Base-by-base conservation (phyloP, 148 eudicot species). In the Tetragonia tetragonoides region DNA sequence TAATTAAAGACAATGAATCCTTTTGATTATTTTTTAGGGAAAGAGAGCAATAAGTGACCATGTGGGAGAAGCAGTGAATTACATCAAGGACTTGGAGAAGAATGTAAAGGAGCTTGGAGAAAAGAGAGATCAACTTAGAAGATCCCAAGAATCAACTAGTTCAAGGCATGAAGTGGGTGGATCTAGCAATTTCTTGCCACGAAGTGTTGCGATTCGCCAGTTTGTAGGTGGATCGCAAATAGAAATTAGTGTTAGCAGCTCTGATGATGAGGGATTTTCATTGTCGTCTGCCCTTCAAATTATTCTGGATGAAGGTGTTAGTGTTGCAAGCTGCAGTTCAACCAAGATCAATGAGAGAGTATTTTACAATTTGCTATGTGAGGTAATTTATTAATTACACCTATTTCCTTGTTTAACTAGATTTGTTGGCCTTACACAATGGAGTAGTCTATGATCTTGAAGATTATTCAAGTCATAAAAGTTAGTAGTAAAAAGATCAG, bases 21-120 rank as follows among this genome's bases (percentile, higher is more conserved):
- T n/a, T n/a, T n/a, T n/a, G n/a, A 9, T 38, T 67, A 24, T 8
- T n/a, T 62, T 40, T 41, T 70, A 87, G 93, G 93, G 93, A 84
- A 88, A 87, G 77, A 83, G 88, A 40, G 81, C 93, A 15, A 81
- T 78, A 59, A 65, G 78, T 49, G 88, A 88, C 80, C 84, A 81
- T 41, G 46, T 88, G 41, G 68, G 56, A 16, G 77, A 68, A 72
- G 87, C 88, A 0, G 85, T 44, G 54, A 80, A 80, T 68, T 88
- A 88, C 77, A 85, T 88, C 23, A 85, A 81, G 21, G 76, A 84
- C n/a, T 60, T 82, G 74, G 76, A 84, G 71, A 80, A 74, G 41
- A 85, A 83, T 46, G 75, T 83, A 4, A 54, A 82, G 69, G 82
- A 78, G 18, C 74, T 88, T 6, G 10, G 72, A 68, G 15, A 28